phyloP scores from a whole-genome alignment of 106 monocot species.

The Apostasia shenzhenica region DNA sequence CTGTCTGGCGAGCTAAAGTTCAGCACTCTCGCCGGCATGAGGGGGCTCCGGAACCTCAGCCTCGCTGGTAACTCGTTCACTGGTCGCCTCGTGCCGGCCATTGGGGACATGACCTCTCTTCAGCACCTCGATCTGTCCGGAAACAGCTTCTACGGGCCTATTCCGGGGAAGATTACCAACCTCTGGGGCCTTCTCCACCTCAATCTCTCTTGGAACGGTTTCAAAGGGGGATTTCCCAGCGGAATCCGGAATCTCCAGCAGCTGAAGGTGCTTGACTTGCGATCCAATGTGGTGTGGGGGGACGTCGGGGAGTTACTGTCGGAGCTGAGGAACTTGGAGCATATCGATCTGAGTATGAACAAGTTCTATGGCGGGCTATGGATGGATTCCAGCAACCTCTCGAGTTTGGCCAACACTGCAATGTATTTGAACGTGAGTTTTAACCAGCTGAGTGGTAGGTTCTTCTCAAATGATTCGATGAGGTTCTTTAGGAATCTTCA shows the following conservation, averaged over 20 bases:
- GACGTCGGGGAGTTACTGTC: conserved; percentile 31
- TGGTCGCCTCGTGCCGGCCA: conserved; percentile 53
- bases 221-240: conserved; percentile 46
- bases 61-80: conserved; percentile 70
- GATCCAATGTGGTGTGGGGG: conserved; percentile 50
- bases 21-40: conserved; percentile 35
- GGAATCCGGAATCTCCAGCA: conserved; percentile 54
- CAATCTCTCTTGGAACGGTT: conserved; percentile 68
- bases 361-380: conserved; percentile 43
- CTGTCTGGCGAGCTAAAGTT: conserved; percentile 76
- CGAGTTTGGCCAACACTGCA: conserved; percentile 31
- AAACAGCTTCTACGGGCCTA: conserved; percentile 75
- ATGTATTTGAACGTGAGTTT: conserved; percentile 63
- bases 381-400: conserved; percentile 26
- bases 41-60: conserved; percentile 40
- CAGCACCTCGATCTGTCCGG: conserved; percentile 66
- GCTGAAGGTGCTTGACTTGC: conserved; percentile 64
- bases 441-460: conserved; percentile 53
- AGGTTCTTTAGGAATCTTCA: conserved; percentile 57
- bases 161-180: conserved; percentile 50
- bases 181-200: conserved; percentile 41
- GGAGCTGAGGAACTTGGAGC: conserved; percentile 41
- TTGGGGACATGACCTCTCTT: conserved; percentile 52
- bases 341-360: conserved; percentile 70
- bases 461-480: conserved; percentile 39